Base-by-base conservation (phyloP, 1,284 basidiomycete species). In the Mrakiaceae sp. region DNA sequence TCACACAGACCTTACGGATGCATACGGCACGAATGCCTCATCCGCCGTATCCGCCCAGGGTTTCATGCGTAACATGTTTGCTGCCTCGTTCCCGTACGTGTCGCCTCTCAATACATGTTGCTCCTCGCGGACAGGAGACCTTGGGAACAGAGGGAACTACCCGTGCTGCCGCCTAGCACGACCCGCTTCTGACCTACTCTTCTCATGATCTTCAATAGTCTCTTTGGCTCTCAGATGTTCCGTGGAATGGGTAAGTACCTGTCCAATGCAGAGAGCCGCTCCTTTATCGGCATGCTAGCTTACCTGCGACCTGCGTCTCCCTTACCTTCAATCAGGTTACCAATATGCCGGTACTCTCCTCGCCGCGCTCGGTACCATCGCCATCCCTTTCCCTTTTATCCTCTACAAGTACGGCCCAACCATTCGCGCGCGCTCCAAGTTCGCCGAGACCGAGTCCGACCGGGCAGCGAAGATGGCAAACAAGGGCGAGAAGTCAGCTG, bases 401-500 rank as follows among this genome's bases (percentile, higher is more conserved):
- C 69, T 79, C 44, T 76, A 73, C 69, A 76, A 74, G 66, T 80
- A 74, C 64, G 81, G 81, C 6, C 73, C 76, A 4, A 71, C 70
- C 60, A 74, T 81, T 44, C 72, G 81, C 5, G 72, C 72, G 4
- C 67, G 71, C 67, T 79, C 78, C 27, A 79, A 76, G 71, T 78
- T 73, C 66, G 73, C 75, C 40, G 55, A 11, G 7, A 43, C 55
- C 55, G n/a, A 6, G 12, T 44, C 55, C 9, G 55, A 27, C 2
- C 27, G 27, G 27, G 27, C 27, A 27, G 27, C 27, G 27, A 27
- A 27, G 27, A 27, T 27, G 27, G 27, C 27, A 27, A 27, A 27
- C 27, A 27, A 27, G 27, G 27, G 27, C 2, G 27, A 27, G 27
- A 27, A 27, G 27, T 27, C 27, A 2, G 27, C 27, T 27, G 27